Base-by-base conservation (phyloP, 1,139 yeast species). In the Nakaseomyces nivariensis region DNA sequence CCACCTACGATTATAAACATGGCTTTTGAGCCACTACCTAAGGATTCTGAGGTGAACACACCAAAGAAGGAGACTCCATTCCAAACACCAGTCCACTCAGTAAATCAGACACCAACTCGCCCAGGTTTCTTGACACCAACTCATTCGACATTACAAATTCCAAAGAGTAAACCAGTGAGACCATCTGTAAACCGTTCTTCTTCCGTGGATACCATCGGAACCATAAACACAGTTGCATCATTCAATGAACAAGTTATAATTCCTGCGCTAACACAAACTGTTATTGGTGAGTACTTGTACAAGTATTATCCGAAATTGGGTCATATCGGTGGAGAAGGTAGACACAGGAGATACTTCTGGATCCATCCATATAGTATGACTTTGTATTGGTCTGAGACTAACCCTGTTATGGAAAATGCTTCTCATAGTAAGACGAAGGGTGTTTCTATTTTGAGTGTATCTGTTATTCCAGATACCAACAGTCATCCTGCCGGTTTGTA, bases 291-390 rank as follows among this genome's bases (percentile, higher is more conserved):
- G 65, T 88, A 82, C 57, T 72, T 89, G 54, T 84, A 77, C 77
- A 92, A 92, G 67, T 90, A 92, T 65, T 87, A 84, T 66, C 81
- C 95, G 49, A 78, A 81, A 54, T 71, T 85, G 52, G 87, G 94
- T 10, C 85, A 88, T 13, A 74, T 87, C 50, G 78, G 85, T 48
- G 79, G 88, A 0, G 77, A 88, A 43, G 78, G 94, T 0, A 78
- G 97, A 53, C 98, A 92, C 63, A 94, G 85, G 63, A 76, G 97
- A 56, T 92, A 81, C 68, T 92, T 92, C 76, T 92, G 97, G 97
- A 81, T 92, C 42, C 96, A 92, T 68, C 98, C 98, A 7, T 90
- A 89, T 66, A 84, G 95, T 4, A 71, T 88, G 70, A 87, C 96
- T 0, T 73, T 92, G 51, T 89, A 88, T 67, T 92, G 98, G 98